A percentile compares a stretch with the other conserved stretches of the same genome.
These are phyloP conservation scores for Solanum pimpinellifolium DNA, from an alignment of 257 asterid species.

Conservation along the genomic window DNA sequence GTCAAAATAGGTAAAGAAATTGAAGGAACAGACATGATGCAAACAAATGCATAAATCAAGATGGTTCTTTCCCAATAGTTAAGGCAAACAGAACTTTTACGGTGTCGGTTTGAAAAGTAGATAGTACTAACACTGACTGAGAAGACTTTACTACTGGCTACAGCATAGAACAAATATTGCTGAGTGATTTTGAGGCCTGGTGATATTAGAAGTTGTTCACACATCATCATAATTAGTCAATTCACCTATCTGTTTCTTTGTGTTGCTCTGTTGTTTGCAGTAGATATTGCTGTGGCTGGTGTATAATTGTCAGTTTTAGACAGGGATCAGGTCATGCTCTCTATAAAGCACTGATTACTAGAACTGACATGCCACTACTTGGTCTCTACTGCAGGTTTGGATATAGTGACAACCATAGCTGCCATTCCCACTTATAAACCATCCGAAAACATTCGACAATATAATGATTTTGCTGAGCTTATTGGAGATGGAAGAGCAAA, in stretches of 20 bases:
- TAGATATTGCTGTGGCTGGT: not conserved
- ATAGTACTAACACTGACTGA: not conserved
- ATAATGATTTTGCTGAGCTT: constrained; percentile 79
- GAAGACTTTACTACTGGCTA: not conserved
- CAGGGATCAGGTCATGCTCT: not conserved
- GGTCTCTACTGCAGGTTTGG: constrained; percentile 38
- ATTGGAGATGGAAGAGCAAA: constrained; percentile 88
- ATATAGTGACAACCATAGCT: constrained; percentile 64
- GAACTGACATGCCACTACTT: not conserved
- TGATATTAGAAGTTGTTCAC: not conserved
- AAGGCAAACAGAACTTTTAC: not conserved
- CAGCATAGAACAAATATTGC: not conserved
- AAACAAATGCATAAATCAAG: not conserved
- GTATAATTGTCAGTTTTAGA: not conserved
- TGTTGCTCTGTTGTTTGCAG: not conserved
- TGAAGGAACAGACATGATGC: not conserved
- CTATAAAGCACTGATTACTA: not conserved
- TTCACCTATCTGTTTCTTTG: not conserved
- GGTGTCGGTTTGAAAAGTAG: not conserved
- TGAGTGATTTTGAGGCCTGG: not conserved
- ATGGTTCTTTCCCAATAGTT: not conserved
- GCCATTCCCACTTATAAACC: constrained; percentile 72
- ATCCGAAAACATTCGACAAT: constrained; percentile 52
- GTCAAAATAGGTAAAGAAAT: not conserved
- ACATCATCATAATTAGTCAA: not conserved